Conservation (phyloP, 2,329 filamentous ascomycete genomes). For the Arthrobotrys pseudoclavata region DNA sequence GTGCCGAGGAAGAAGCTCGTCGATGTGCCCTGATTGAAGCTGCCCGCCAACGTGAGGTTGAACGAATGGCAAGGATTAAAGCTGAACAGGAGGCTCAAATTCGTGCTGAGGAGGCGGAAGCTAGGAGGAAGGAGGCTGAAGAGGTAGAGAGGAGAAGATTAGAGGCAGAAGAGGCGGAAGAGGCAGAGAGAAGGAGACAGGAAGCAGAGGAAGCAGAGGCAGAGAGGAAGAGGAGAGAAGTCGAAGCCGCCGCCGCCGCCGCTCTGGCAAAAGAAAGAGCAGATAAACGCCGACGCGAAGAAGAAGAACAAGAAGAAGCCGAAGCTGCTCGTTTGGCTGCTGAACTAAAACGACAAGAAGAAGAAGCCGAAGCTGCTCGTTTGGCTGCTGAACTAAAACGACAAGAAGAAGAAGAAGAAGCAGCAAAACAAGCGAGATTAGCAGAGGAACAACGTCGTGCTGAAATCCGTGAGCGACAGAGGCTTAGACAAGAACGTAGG, state of each 20-base stretch:
- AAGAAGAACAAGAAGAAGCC: constrained; percentile 54
- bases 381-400: constrained; percentile 24
- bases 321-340: constrained; percentile 37
- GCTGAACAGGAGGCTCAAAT: constrained; percentile 37
- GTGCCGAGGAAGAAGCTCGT: constrained; percentile 53
- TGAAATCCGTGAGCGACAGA: constrained; percentile 47
- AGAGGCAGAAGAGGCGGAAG: constrained; percentile 19
- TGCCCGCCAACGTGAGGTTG: constrained; percentile 52
- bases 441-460: constrained; percentile 47
- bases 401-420: constrained; percentile 33
- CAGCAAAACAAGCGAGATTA: constrained; percentile 15
- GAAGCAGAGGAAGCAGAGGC: constrained; percentile 7
- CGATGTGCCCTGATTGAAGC: constrained; percentile 35
- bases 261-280: constrained; percentile 39
- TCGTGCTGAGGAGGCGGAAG: constrained; percentile 32
- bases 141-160: constrained; percentile 10
- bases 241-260: constrained; percentile 38
- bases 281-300: constrained; percentile 50
- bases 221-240: constrained; percentile 29
- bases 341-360: constrained; percentile 31
- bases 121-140: constrained; percentile 5
- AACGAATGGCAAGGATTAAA: constrained; percentile 24
- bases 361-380: constrained; percentile 23
- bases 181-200: constrained; percentile 8
- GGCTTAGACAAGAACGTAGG: constrained; percentile 45